Conservation (phyloP, 75 land plant genomes). For the Pinus taeda region DNA sequence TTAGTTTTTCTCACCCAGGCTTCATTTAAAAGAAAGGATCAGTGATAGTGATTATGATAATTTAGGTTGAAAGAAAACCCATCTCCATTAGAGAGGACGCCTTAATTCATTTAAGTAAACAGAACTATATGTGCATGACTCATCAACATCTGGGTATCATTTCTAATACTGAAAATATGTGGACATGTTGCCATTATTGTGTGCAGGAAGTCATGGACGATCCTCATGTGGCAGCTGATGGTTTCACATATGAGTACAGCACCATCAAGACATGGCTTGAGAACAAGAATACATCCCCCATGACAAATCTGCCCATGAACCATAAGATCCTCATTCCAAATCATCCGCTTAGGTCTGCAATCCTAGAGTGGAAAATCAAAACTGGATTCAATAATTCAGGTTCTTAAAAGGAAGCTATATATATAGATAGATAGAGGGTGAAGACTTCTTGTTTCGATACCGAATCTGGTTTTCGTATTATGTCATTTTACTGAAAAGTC, state of each 20-base stretch:
- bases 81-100: no score
- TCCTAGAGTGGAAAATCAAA: conserved; percentile 18
- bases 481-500: no score
- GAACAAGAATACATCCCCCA: conserved; percentile 24
- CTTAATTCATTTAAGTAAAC: no score
- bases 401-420: no score
- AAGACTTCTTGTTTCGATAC: no score
- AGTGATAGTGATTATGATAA: no score
- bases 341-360: conserved; percentile 21
- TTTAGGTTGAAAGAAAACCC: no score
- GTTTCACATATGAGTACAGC: conserved; percentile 25
- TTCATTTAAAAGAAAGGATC: neutral
- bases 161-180: neutral
- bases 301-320: conserved; percentile 23
- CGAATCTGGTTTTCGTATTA: no score
- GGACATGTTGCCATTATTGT: conserved; percentile 1
- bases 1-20: neutral
- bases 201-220: conserved; percentile 32
- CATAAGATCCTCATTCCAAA: conserved; percentile 23
- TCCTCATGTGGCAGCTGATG: conserved; percentile 26
- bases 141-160: neutral
- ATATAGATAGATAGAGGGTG: no score
- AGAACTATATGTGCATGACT: neutral
- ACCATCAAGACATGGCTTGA: conserved; percentile 21
- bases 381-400: neutral